Conservation (phyloP, 495 filamentous ascomycete genomes). For the Neurospora sp. region DNA sequence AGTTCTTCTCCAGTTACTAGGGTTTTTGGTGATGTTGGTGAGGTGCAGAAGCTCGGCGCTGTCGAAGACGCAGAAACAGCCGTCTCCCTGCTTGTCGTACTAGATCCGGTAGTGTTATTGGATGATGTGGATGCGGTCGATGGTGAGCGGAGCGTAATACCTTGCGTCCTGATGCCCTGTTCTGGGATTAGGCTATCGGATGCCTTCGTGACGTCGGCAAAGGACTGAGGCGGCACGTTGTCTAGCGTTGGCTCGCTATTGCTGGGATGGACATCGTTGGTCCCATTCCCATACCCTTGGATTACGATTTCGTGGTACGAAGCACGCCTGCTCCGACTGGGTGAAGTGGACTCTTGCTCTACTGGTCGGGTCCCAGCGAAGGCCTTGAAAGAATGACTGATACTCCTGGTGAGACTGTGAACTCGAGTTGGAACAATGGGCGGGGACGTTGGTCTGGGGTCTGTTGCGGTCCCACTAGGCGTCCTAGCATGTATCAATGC, state of each 20-base stretch:
- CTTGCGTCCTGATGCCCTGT: slow-evolving; percentile 4
- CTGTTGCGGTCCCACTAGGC: not conserved
- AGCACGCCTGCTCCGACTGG: slow-evolving; percentile 3
- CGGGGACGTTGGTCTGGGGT: not conserved
- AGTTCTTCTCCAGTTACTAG: not conserved
- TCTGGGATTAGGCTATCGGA: not conserved
- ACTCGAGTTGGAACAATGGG: slow-evolving; percentile 10
- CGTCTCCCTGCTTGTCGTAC: slow-evolving; percentile 5
- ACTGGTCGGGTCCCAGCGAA: slow-evolving; percentile 12
- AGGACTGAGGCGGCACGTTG: not conserved
- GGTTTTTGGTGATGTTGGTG: not conserved
- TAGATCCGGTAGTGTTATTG: slow-evolving; percentile 14
- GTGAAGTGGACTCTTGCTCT: slow-evolving; percentile 2
- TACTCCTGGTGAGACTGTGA: slow-evolving; percentile 16
- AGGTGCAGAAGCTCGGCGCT: slow-evolving; percentile 2
- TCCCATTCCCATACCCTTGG: slow-evolving; percentile 34
- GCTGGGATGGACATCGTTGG: slow-evolving; percentile 16
- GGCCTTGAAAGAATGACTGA: slow-evolving; percentile 21
- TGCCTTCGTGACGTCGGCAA: not conserved
- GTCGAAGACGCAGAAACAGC: slow-evolving; percentile 2
- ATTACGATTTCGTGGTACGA: slow-evolving; percentile 31
- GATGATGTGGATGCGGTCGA: slow-evolving; percentile 18
- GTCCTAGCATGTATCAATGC: slow-evolving; percentile 17
- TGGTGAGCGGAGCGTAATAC: slow-evolving; percentile 11
- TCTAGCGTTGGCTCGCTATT: not conserved